Percentiles rank a stretch among this genome's conserved stretches.
These are phyloP conservation scores for Gaeumannomyces sp. DNA, from an alignment of 2,329 filamentous ascomycete species.

Conservation along the genomic window DNA sequence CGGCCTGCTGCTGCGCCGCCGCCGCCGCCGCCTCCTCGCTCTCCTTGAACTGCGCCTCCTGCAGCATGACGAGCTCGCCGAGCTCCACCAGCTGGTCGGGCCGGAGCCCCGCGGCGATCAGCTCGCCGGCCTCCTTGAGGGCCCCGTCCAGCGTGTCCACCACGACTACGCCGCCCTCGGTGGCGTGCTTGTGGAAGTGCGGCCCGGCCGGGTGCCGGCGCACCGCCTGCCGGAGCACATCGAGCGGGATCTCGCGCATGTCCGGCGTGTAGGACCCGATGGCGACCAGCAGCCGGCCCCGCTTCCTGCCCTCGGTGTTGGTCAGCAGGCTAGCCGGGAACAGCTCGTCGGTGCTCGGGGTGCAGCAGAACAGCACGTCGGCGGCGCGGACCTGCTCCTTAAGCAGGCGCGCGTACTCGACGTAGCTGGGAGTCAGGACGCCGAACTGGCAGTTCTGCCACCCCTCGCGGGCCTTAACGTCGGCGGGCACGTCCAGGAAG, in stretches of 20 bases:
- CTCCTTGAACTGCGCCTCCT: conserved; percentile 27
- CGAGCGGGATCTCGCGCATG: conserved; percentile 80
- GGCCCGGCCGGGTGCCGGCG: conserved; percentile 33
- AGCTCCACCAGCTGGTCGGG: conserved; percentile 79
- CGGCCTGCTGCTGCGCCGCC: conserved; percentile 10
- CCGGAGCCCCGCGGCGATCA: conserved; percentile 69
- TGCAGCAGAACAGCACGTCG: conserved; percentile 85
- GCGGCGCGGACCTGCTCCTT: conserved; percentile 65
- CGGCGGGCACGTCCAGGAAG: conserved; percentile 37
- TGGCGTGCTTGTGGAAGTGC: conserved; percentile 57
- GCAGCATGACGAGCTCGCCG: conserved; percentile 68
- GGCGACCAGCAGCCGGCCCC: conserved; percentile 63
- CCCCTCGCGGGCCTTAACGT: conserved; percentile 50
- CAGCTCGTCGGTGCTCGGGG: conserved; percentile 65
- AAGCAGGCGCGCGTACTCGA: conserved; percentile 59
- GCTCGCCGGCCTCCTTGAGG: conserved; percentile 77
- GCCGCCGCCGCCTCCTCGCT: conserved; percentile 21
- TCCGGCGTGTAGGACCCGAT: conserved; percentile 63
- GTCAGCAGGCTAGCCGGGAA: conserved; percentile 72
- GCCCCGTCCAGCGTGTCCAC: conserved; percentile 76
- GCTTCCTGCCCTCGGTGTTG: conserved; percentile 57
- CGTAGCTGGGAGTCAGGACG: conserved; percentile 62
- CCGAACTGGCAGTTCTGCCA: conserved; percentile 63
- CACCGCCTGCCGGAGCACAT: conserved; percentile 60
- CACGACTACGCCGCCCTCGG: conserved; percentile 59